Evolutionary conservation across 2,329 filamentous ascomycete species (phyloP).

Genomic region (Fusarium redolens): DNA sequence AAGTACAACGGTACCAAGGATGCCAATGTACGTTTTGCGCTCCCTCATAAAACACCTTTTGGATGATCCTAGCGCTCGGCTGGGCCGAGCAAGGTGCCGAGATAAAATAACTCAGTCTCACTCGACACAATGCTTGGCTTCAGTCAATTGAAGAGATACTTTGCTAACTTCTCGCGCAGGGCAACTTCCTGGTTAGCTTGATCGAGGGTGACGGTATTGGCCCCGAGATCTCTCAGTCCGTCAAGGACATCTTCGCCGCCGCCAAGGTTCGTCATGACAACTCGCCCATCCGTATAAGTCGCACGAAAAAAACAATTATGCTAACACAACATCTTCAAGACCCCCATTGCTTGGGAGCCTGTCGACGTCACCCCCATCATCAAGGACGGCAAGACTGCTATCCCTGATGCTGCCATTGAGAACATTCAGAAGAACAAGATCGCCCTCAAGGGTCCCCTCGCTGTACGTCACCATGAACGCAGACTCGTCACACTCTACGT

Average conservation of each 20-base stretch:
- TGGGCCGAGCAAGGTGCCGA: slow-evolving; percentile 44
- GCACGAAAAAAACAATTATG: not conserved
- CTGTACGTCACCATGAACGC: slow-evolving; percentile 67
- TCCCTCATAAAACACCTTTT: slow-evolving; percentile 22
- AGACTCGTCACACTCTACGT: slow-evolving; percentile 10
- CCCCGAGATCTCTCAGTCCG: slow-evolving; percentile 95
- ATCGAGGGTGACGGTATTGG: slow-evolving; percentile 99
- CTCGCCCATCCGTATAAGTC: slow-evolving; percentile 10
- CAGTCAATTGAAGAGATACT: slow-evolving; percentile 24
- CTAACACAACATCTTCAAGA: slow-evolving; percentile 60
- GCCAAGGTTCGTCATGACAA: slow-evolving; percentile 75
- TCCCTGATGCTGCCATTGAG: slow-evolving; percentile 90
- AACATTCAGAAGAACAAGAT: slow-evolving; percentile 97
- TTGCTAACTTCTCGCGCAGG: slow-evolving; percentile 63
- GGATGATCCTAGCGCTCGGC: slow-evolving; percentile 36
- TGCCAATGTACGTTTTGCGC: slow-evolving; percentile 74
- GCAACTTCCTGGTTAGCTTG: slow-evolving; percentile 94
- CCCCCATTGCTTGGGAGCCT: slow-evolving; percentile 95
- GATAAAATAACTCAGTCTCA: slow-evolving; percentile 57
- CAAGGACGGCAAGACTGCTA: slow-evolving; percentile 95
- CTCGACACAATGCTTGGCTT: slow-evolving; percentile 31
- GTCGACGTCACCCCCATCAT: slow-evolving; percentile 95
- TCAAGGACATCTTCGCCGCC: slow-evolving; percentile 98
- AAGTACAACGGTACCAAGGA: slow-evolving; percentile 94
- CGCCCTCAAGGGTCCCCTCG: slow-evolving; percentile 96